Base-by-base conservation (phyloP, 352 stramenopile genomes). In the Discostella stelligera region DNA sequence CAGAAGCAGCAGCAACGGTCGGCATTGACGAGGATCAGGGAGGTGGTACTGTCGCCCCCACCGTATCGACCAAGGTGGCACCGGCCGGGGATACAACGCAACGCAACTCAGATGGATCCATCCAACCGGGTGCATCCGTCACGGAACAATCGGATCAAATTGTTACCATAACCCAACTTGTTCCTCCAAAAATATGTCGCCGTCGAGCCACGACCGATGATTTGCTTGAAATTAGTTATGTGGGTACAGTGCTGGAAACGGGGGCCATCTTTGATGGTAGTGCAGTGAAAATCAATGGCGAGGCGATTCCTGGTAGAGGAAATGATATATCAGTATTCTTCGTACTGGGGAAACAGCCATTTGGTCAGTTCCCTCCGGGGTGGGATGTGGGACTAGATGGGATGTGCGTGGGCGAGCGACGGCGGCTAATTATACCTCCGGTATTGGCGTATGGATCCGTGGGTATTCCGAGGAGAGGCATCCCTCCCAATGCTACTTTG, bases 261-360 rank as follows among this genome's bases (percentile, higher is more conserved):
- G 84, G 83, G 8, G 56, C 53, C 13, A 82, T 92, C 11, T 92
- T 92, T 75, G 87, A 92, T 72, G 87, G 87, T 50, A 86, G 73
- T 37, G 81, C 85, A 0, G 67, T 93, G 23, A 88, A 84, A 59
- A 89, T 93, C 49, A 82, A 91, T 71, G 85, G 85, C 11, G 27
- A 87, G 39, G 83, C 30, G 10, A 87, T 93, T 71, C 83, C 83
- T 20, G 87, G 87, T 39, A 74, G 85, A 69, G 85, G 85, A 4
- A 84, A 90, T 70, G 87, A 92, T 74, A 73, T 92, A 14, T 84
- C 79, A 0, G 30, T 91, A 11, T 92, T 84, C 61, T 92, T 92
- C 54, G 87, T 92, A 16, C 53, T 92, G 62, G 85, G 85, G 23
- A 92, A 92, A 53, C 87, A 91, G 74, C 87, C 84, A 4, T 87